Base-by-base conservation (phyloP, 2,329 filamentous ascomycete genomes). In the Endoconidiophora polonica region DNA sequence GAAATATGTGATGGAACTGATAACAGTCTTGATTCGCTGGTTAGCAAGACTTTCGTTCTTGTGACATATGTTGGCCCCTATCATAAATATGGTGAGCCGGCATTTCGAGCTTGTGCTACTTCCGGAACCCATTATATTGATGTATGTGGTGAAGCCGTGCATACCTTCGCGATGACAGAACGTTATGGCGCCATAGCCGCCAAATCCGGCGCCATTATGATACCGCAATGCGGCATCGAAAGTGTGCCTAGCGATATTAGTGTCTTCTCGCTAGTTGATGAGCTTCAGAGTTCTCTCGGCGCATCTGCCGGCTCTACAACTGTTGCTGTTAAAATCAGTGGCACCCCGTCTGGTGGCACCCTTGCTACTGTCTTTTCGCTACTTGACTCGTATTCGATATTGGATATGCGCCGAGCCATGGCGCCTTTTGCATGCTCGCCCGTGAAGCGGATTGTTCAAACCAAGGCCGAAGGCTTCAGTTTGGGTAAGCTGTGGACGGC, bases 41-140 rank as follows among this genome's bases (percentile, higher is more conserved):
- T 70, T 23, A 69, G 70, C 58, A 79, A 77, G 58, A 70, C 77
- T 2, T 72, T 65, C 52, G 59, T 76, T 44, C 61, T 81, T 29
- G 69, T 81, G 57, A 69, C 73, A 9, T 72, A 73, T 1, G 74
- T 81, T 43, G 77, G 77, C 0, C 77, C 77, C 0, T 81, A 77
- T 56, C 63, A 65, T 41, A 57, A 65, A 16, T 68, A 76, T 54
- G 77, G 77, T 52, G 76, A 80, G 58, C 61, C 66, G 55, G 72
- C 71, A 18, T 76, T 80, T 62, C 73, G 70, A 58, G 76, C 75
- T 4, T 81, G 77, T 58, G 76, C 75, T 48, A 69, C 76, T 58
- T 66, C 70, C 48, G 77, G 77, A 54, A 81, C 77, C 1, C 76
- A 81, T 59, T 81, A 81, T 56, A 59, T 81, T 37, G 77, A 81